Conservation (phyloP, 2,329 filamentous ascomycete genomes). For the Paracoccidioides lutzii region DNA sequence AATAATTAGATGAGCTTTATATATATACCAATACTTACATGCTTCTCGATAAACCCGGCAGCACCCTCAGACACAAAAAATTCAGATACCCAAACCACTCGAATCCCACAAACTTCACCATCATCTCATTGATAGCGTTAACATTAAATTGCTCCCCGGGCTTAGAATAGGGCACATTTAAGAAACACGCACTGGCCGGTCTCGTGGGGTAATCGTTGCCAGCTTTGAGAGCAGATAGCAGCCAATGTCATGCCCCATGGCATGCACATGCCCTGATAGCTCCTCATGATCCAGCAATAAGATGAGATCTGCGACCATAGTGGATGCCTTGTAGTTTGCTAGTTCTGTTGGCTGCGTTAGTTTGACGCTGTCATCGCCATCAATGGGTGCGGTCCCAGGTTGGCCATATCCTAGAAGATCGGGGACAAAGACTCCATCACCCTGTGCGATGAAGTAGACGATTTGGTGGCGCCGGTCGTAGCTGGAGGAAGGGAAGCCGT, state of each 20-base stretch:
- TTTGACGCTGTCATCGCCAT: slow-evolving; percentile 1
- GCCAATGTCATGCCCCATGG: slow-evolving; percentile 18
- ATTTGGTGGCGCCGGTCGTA: slow-evolving; percentile 35
- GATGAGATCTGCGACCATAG: slow-evolving; percentile 23
- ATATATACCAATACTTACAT: slow-evolving; percentile 9
- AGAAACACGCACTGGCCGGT: slow-evolving; percentile 13
- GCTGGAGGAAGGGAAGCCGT: slow-evolving; percentile 37
- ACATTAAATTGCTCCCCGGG: slow-evolving; percentile 15
- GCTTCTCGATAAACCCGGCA: slow-evolving; percentile 12
- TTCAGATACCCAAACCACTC: slow-evolving; percentile 17
- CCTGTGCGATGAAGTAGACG: slow-evolving; percentile 19
- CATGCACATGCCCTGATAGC: slow-evolving; percentile 10
- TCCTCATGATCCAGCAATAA: slow-evolving; percentile 22
- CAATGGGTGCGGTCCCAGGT: neutral
- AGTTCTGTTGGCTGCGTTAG: slow-evolving; percentile 20
- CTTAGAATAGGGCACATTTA: slow-evolving; percentile 14
- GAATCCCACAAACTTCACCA: slow-evolving; percentile 12
- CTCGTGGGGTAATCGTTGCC: slow-evolving; percentile 15
- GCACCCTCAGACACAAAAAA: slow-evolving; percentile 12
- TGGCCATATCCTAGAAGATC: slow-evolving; percentile 32
- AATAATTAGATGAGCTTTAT: neutral
- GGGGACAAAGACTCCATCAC: slow-evolving; percentile 33
- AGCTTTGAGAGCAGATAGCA: slow-evolving; percentile 16
- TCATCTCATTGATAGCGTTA: slow-evolving; percentile 12
- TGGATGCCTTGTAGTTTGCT: slow-evolving; percentile 19